Conservation (phyloP, 2,329 filamentous ascomycete genomes). For the Aureobasidium lini region DNA sequence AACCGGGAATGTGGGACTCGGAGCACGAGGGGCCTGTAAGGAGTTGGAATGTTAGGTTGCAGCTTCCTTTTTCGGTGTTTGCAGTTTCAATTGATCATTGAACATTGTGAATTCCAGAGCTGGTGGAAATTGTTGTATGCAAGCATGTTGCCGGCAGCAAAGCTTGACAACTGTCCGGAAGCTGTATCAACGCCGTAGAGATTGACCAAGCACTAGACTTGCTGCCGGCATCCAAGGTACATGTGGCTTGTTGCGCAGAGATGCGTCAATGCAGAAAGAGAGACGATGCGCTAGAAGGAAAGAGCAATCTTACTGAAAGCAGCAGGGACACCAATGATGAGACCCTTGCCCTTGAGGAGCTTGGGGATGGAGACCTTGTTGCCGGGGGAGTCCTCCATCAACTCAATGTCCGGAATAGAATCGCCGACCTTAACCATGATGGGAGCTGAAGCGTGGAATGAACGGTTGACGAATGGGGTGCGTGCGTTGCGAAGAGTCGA, state of each 20-base stretch:
- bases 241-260: not conserved
- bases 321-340: constrained; percentile 75
- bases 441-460: constrained; percentile 59
- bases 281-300: not conserved
- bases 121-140: not conserved
- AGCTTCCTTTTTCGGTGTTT: not conserved
- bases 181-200: not conserved
- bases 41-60: not conserved
- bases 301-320: constrained; percentile 31
- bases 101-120: not conserved
- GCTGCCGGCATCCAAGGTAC: not conserved
- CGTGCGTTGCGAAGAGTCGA: constrained; percentile 16
- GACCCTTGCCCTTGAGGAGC: constrained; percentile 67
- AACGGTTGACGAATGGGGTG: constrained; percentile 16
- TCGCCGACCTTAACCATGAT: constrained; percentile 70
- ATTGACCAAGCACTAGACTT: not conserved
- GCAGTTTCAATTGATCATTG: not conserved
- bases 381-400: constrained; percentile 78
- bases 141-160: too few relatives aligned
- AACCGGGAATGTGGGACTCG: constrained; percentile 72
- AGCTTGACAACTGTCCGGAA: not conserved
- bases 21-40: constrained; percentile 52
- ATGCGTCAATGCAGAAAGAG: not conserved
- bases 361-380: constrained; percentile 83
- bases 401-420: constrained; percentile 65